Evolutionary conservation across 805 yeast genomes (phyloP), one percentile per base, ranked within the genome.

Genomic region (Teunomyces kruisii): DNA sequence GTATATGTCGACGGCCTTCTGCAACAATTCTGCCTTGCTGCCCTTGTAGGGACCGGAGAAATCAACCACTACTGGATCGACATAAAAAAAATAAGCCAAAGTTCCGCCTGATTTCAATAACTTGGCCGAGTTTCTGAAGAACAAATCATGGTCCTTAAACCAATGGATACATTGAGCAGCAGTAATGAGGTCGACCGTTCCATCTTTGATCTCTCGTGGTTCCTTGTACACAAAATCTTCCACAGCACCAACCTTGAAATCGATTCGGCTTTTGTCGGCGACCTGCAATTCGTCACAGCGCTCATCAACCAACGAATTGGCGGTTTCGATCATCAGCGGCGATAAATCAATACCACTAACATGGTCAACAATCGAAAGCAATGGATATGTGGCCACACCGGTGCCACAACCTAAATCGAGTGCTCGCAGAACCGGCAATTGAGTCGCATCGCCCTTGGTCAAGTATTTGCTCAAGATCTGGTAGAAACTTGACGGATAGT

Each of bases 361-460:
- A 14, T 61, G 56, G 0, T 70, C 53, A 28, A 75, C 59, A 14
- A 70, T 42, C 31, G 64, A 59, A 17, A 75, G 59, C 40, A 79
- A 54, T 2, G 79, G 79, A 40, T 68, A 61, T 1, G 77, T 68
- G 0, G 78, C 80, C 22, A 72, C 74, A 0, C 83, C 83, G 0
- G 82, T 76, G 0, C 83, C 83, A 51, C 81, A 75, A 0, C 84
- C 83, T 35, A 77, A 53, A 55, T 64, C 67, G 57, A 65, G 60
- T 6, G 81, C 53, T 5, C 48, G 50, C 2, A 45, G 39, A 5
- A 61, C 49, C 3, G 61, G 59, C 9, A 53, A 37, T 16, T 47
- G 45, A 1, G 43, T 22, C 9, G 36, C 27, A 9, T 42, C 41
- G 1, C 50, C 49, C 19, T 54, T 51, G 2, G 61, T 51, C 3